Evolutionary conservation across 1,139 yeast genomes (phyloP), one percentile per base, ranked within the genome.

Genomic region (Geotrichum citri-aurantii): DNA sequence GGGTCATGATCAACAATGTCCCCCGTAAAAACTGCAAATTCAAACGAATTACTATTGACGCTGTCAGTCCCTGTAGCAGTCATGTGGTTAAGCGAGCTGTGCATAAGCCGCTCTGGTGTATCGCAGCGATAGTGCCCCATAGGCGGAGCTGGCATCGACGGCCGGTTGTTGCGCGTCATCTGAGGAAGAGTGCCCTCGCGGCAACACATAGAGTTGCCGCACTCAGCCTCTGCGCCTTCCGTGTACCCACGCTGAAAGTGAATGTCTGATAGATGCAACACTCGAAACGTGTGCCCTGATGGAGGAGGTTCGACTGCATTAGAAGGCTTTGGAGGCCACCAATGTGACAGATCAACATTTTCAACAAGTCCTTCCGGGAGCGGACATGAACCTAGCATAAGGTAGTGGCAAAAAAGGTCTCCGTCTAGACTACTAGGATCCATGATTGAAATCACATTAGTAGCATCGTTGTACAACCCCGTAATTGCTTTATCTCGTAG

Each of bases 21-120:
- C 57, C 90, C 91, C 1, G 90, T 85, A 74, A 85, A 85, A 29
- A 85, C 69, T 2, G 85, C 79, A 68, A 85, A 85, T 56, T 82
- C 85, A 65, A 80, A 84, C 2, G 40, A 5, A 3, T 5, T 11
- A 33, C 0, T n/a, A 3, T 12, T n/a, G 10, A 75, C 68, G 48
- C 71, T 59, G 40, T 57, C 56, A 49, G 24, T 8, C 3, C 50
- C 46, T 21, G 44, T 52, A 19, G 44, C 70, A 56, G 60, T 74
- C 55, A 82, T 75, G 26, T 81, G 73, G 52, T 75, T 74, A 69
- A 85, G 73, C 27, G 86, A 78, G 62, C 79, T 81, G 68, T 83
- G 83, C 65, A 84, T 72, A 63, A 84, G 73, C 6, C 80, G 66
- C 62, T 60, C 59, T 3, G 91, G 90, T 8, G 86, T 76, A 68